Evolutionary conservation across 441 rosid species (phyloP).

Genomic region (Theobroma grandiflorum): DNA sequence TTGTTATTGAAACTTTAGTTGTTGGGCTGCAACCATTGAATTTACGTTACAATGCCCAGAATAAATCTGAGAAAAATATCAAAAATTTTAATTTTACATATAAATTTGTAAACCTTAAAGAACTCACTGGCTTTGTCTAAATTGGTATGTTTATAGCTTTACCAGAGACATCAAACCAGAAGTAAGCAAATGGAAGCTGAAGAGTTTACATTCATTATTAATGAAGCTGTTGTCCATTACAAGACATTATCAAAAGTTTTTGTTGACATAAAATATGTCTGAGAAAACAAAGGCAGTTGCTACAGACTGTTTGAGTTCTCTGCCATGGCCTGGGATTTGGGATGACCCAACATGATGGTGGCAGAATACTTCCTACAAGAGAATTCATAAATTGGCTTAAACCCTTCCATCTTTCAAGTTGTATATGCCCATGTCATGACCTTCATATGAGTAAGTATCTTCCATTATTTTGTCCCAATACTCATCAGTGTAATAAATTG

Average conservation of each 20-base stretch:
- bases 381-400: constrained; percentile 15
- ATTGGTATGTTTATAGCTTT: too few species aligned
- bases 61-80: too few species aligned
- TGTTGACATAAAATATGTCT: not conserved
- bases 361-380: constrained; percentile 23
- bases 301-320: not conserved
- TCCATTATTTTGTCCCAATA: constrained; percentile 33
- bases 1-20: too few species aligned
- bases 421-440: constrained; percentile 47
- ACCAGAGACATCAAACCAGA: not conserved
- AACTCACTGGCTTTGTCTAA: too few species aligned
- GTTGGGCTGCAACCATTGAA: too few species aligned
- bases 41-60: too few species aligned
- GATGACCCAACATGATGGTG: constrained; percentile 43
- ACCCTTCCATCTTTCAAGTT: constrained; percentile 28
- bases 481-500: constrained; percentile 44
- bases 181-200: not conserved
- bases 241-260: not conserved
- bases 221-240: not conserved
- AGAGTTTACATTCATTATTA: not conserved
- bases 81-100: too few species aligned
- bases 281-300: not conserved
- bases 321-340: constrained; percentile 20
- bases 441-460: constrained; percentile 39
- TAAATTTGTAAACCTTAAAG: too few species aligned